Conservation (phyloP, 2,329 filamentous ascomycete genomes). For the Amesomyces nigricolor region DNA sequence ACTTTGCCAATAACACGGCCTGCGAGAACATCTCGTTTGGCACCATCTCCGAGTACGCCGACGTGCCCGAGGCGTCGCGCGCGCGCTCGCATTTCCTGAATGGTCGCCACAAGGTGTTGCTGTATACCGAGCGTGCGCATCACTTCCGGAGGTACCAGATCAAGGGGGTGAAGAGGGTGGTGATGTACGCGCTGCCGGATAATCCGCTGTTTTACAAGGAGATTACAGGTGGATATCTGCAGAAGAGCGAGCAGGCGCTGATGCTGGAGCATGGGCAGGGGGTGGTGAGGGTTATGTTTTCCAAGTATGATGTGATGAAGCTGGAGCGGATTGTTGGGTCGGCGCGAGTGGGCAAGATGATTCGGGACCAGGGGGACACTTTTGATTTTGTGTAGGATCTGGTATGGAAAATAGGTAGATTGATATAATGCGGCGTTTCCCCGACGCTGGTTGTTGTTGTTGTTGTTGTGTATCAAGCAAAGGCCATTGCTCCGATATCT, state of each 20-base stretch:
- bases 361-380: conserved; percentile 76
- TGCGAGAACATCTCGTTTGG: conserved; percentile 62
- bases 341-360: conserved; percentile 75
- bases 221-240: conserved; percentile 63
- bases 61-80: conserved; percentile 70
- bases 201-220: conserved; percentile 79
- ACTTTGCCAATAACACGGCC: conserved; percentile 68
- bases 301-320: conserved; percentile 82
- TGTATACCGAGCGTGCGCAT: conserved; percentile 95
- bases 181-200: conserved; percentile 87
- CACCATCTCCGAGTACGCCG: conserved; percentile 82
- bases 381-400: conserved; percentile 78
- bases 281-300: conserved; percentile 63
- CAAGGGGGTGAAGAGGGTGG: conserved; percentile 72
- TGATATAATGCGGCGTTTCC: neutral
- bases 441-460: neutral
- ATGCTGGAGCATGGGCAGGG: conserved; percentile 54
- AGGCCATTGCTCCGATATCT: neutral
- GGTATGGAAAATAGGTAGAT: conserved; percentile 14
- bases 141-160: conserved; percentile 89
- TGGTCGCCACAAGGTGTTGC: conserved; percentile 72
- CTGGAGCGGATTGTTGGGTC: conserved; percentile 83
- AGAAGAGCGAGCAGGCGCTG: conserved; percentile 51
- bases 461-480: no score
- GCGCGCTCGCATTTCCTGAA: conserved; percentile 82